These are phyloP conservation scores for Orychophragmus violaceus DNA, from an alignment of 345 rosid genomes.

Conservation along the genomic window DNA sequence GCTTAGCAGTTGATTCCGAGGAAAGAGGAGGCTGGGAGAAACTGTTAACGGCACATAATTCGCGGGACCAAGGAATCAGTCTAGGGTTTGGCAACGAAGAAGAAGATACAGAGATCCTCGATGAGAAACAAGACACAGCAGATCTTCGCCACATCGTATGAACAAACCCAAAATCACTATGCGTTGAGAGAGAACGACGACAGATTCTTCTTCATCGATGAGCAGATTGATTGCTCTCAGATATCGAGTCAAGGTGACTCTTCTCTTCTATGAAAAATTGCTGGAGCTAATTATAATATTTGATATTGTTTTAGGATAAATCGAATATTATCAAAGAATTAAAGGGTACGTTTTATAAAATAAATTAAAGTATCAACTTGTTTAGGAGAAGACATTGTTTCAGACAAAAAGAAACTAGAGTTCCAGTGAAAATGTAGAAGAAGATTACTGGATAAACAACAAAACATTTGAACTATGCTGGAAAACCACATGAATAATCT, in stretches of 20 bases:
- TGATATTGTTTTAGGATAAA: background rate
- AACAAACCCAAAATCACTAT: background rate
- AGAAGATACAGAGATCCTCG: conserved; percentile 27
- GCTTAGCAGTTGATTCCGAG: conserved; percentile 25
- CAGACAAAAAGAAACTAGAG: too few species aligned
- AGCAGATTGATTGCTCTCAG: background rate
- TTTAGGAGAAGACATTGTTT: too few species aligned
- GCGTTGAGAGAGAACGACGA: conserved; percentile 1
- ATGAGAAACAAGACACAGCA: conserved; percentile 20
- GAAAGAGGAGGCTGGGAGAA: conserved; percentile 18
- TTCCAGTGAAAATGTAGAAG: background rate
- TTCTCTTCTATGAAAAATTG: background rate
- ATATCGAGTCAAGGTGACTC: conserved; percentile 14
- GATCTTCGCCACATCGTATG: conserved; percentile 40
- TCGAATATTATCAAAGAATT: background rate
- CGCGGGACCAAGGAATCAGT: conserved; percentile 24
- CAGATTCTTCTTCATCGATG: background rate
- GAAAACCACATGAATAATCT: background rate
- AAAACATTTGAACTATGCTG: too few species aligned
- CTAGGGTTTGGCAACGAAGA: conserved; percentile 25
- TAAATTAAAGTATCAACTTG: background rate
- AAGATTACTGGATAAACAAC: background rate
- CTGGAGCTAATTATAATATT: too few species aligned
- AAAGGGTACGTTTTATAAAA: background rate
- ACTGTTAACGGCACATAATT: conserved; percentile 11